phyloP scores from a whole-genome alignment of 805 yeast genomes.

The Zygotorulaspora sp. region DNA sequence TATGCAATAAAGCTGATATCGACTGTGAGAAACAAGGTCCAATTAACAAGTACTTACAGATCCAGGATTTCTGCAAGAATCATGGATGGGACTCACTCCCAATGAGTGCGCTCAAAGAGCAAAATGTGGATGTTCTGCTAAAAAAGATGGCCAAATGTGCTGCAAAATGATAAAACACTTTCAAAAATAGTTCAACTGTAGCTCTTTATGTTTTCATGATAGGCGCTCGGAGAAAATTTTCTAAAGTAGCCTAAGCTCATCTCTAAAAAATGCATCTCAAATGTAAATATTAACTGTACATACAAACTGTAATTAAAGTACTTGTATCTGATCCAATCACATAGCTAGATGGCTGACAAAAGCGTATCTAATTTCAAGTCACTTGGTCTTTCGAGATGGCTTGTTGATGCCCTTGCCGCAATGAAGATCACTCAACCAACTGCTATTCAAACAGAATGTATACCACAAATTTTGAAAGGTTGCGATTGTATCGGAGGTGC shows the following conservation, averaged over 20 bases:
- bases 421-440: conserved; percentile 86
- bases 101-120: conserved; percentile 70
- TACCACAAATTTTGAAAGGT: conserved; percentile 75
- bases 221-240: background rate
- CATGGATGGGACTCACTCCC: conserved; percentile 71
- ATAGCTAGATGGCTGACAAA: conserved; percentile 15
- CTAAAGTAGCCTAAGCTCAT: background rate
- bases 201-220: background rate
- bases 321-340: too few species aligned
- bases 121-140: conserved; percentile 68
- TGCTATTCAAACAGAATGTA: conserved; percentile 79
- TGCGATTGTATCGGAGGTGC: conserved; percentile 97
- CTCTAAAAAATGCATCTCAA: background rate
- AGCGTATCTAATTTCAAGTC: conserved; percentile 41
- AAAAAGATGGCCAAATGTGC: conserved; percentile 60
- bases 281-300: background rate
- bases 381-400: conserved; percentile 83
- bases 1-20: conserved; percentile 93
- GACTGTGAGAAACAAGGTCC: conserved; percentile 39
- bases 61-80: conserved; percentile 44
- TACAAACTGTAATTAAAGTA: too few species aligned
- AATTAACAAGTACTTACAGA: conserved; percentile 42
- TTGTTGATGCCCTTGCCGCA: conserved; percentile 68
- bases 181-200: background rate
- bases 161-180: background rate